Base-by-base conservation (phyloP, 2,329 filamentous ascomycete species). In the Xylaria hypoxylon region DNA sequence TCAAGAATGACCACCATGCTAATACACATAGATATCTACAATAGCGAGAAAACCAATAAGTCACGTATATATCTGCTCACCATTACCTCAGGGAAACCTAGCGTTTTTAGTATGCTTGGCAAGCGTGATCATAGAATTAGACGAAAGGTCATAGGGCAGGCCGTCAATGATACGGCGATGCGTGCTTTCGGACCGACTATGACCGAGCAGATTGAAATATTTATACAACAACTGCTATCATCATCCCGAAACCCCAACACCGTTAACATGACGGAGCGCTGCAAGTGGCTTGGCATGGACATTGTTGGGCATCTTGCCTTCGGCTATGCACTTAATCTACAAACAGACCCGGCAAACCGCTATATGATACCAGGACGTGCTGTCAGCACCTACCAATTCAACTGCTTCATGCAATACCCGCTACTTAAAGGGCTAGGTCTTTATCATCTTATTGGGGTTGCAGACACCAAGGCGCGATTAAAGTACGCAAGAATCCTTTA, bases 121-220 rank as follows among this genome's bases (percentile, higher is more conserved):
- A 65, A 44, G 7, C 19, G 40, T 2, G 6, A 19, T 17, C 67
- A 71, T 19, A 35, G 69, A 22, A 6, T 22, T 1, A 68, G 60
- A 24, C 56, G 69, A 5, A 62, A 58, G 22, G 7, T 68, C 3
- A 47, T 69, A 5, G 60, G 48, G 1, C 61, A 60, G 1, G 62
- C 48, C 5, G 40, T 75, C 5, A 64, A 51, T 1, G 68, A 71
- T 8, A 48, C 64, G 19, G 50, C 70, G 0, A 66, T 74, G 35
- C 60, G 68, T 5, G 44, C 35, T 1, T 74, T 74, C 47, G 71
- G 74, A 62, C 72, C 73, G 0, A 68, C 44, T 2, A 72, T 73
- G 64, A 4, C 59, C 4, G 17, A 65, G 28, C 59, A 73, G 11
- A 60, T 74, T 8, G 64, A 71, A 17, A 60, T 68, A 11, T 72